Percentiles rank a stretch among this genome's conserved stretches.
These are phyloP conservation scores for Talaromyces sp. DNA, from an alignment of 2,329 filamentous ascomycete genomes.

Conservation along the genomic window DNA sequence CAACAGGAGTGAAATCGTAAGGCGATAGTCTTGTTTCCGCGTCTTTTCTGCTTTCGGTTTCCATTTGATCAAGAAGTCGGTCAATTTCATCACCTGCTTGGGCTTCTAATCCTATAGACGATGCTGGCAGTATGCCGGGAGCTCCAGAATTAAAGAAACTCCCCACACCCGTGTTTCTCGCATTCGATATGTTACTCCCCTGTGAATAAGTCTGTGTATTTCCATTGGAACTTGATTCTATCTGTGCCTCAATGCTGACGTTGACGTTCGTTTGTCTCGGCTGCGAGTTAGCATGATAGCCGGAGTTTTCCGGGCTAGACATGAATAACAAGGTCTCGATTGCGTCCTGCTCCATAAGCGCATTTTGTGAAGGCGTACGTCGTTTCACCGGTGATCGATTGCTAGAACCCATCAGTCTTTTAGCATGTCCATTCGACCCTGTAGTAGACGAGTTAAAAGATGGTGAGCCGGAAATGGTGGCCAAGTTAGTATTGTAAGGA, in stretches of 20 bases:
- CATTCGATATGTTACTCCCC: constrained; percentile 4
- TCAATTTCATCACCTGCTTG: constrained; percentile 36
- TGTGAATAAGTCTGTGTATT: constrained; percentile 17
- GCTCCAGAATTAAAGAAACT: background rate
- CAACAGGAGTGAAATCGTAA: constrained; percentile 4
- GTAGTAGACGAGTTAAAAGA: constrained; percentile 22
- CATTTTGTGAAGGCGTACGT: constrained; percentile 37
- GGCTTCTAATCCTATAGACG: constrained; percentile 21
- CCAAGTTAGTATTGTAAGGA: constrained; percentile 5
- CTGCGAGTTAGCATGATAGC: constrained; percentile 35
- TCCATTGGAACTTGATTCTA: constrained; percentile 13
- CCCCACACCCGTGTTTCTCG: background rate
- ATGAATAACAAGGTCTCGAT: constrained; percentile 48
- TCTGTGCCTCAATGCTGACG: constrained; percentile 21
- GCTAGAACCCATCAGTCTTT: constrained; percentile 11
- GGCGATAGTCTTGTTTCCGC: constrained; percentile 20
- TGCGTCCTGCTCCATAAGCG: constrained; percentile 45
- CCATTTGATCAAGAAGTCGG: constrained; percentile 37
- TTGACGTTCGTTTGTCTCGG: constrained; percentile 16
- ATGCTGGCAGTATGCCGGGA: background rate
- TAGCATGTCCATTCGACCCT: constrained; percentile 12
- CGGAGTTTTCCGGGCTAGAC: constrained; percentile 46
- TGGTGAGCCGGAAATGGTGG: constrained; percentile 26
- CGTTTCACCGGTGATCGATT: constrained; percentile 11
- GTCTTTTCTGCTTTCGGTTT: constrained; percentile 29